phyloP scores from a whole-genome alignment of 345 rosid species.

The Dimocarpus longan region DNA sequence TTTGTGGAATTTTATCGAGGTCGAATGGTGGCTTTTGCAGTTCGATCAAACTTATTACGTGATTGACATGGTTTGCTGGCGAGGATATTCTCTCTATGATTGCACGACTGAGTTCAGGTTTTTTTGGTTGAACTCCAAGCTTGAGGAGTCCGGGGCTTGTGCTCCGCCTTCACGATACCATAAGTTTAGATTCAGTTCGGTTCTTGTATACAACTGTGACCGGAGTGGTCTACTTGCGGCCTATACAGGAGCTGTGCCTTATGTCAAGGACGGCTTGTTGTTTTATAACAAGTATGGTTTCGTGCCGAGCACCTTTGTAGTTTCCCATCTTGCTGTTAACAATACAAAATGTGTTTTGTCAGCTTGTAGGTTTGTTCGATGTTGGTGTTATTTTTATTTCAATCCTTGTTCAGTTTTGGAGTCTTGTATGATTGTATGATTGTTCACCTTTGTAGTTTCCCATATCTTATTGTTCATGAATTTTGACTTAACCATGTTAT shows the following conservation, averaged over 20 bases:
- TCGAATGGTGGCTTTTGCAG: slow-evolving; percentile 41
- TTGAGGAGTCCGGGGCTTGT: slow-evolving; percentile 85
- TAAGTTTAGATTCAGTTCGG: slow-evolving; percentile 61
- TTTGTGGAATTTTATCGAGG: neutral
- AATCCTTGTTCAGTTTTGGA: neutral
- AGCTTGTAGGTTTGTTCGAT: no score
- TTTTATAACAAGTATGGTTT: slow-evolving; percentile 85
- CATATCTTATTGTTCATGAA: neutral
- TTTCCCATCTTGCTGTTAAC: slow-evolving; percentile 11
- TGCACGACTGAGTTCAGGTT: slow-evolving; percentile 92
- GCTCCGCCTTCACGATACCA: slow-evolving; percentile 71
- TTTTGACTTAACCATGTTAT: neutral
- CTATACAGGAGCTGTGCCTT: slow-evolving; percentile 63
- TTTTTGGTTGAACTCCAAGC: slow-evolving; percentile 90
- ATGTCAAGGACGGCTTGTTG: slow-evolving; percentile 81
- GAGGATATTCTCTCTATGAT: slow-evolving; percentile 86
- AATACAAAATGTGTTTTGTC: neutral
- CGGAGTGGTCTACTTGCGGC: slow-evolving; percentile 67
- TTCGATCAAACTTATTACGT: slow-evolving; percentile 86
- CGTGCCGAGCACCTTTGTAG: neutral
- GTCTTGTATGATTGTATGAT: neutral
- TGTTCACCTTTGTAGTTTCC: no score
- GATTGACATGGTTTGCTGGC: slow-evolving; percentile 93
- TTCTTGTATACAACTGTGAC: slow-evolving; percentile 72
- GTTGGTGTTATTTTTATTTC: neutral